phyloP scores from a whole-genome alignment of 805 yeast species.

The Metschnikowia bowlesiae region DNA sequence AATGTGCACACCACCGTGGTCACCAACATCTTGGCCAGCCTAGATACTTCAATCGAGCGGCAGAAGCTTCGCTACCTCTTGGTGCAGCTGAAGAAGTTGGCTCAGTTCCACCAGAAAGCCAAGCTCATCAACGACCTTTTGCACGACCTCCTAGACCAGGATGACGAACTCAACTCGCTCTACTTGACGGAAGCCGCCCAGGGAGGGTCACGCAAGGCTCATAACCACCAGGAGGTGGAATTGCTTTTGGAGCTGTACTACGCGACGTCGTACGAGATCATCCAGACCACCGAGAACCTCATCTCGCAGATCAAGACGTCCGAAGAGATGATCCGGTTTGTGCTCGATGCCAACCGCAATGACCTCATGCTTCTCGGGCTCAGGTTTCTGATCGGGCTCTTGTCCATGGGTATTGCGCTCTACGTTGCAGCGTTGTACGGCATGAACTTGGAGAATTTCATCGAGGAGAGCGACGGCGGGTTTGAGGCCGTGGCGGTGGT shows the following conservation, averaged over 20 bases:
- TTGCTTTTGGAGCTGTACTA: slow-evolving; percentile 86
- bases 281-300: slow-evolving; percentile 77
- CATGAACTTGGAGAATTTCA: slow-evolving; percentile 89
- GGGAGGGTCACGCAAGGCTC: slow-evolving; percentile 45
- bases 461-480: slow-evolving; percentile 77
- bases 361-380: slow-evolving; percentile 85
- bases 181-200: slow-evolving; percentile 61
- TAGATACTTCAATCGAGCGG: slow-evolving; percentile 80
- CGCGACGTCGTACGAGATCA: slow-evolving; percentile 88
- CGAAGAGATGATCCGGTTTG: slow-evolving; percentile 91
- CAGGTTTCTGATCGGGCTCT: slow-evolving; percentile 74
- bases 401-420: slow-evolving; percentile 76
- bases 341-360: slow-evolving; percentile 90
- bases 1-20: slow-evolving; percentile 76
- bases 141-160: slow-evolving; percentile 81
- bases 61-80: slow-evolving; percentile 72
- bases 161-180: slow-evolving; percentile 78
- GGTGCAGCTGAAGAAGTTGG: slow-evolving; percentile 78
- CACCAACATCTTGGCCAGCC: slow-evolving; percentile 64
- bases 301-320: slow-evolving; percentile 84
- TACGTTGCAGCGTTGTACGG: slow-evolving; percentile 88
- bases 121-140: slow-evolving; percentile 75
- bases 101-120: slow-evolving; percentile 81
- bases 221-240: slow-evolving; percentile 84
- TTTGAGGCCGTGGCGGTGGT: slow-evolving; percentile 44